Evolutionary conservation across 148 eudicot genomes (phyloP).

Genomic region (Selenicereus undatus): DNA sequence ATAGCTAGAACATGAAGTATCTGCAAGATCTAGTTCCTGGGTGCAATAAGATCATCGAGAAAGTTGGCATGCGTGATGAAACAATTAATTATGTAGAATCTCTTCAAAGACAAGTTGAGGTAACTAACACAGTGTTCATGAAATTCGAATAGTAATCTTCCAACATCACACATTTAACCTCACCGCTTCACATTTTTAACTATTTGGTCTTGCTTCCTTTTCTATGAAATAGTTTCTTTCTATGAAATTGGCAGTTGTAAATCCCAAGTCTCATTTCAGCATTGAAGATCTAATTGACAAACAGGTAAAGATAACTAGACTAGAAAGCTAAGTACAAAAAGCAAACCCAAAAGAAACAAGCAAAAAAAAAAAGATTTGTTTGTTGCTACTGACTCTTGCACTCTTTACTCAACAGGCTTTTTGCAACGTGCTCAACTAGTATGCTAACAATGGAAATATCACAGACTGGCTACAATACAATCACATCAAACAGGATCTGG

Average conservation of each 20-base stretch:
- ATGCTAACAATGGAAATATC: conserved; percentile 47
- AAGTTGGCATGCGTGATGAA: conserved; percentile 76
- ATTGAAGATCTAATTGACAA: conserved; percentile 57
- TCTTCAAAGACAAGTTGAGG: conserved; percentile 98
- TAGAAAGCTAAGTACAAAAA: conserved; percentile 1
- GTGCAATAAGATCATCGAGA: conserved; percentile 89
- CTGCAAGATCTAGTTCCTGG: conserved; percentile 95
- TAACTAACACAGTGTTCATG: conserved; percentile 25
- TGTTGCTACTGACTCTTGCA: not conserved
- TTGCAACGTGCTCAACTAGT: conserved; percentile 50
- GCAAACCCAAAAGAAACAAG: not conserved
- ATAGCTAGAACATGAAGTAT: conserved; percentile 36
- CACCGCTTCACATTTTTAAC: not conserved
- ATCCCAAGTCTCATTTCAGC: conserved; percentile 70
- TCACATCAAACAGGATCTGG: conserved; percentile 42
- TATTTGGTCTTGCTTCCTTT: conserved; percentile 8
- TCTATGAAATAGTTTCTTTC: conserved; percentile 67
- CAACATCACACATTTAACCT: not conserved
- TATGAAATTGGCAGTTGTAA: conserved; percentile 81
- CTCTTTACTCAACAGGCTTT: conserved; percentile 40
- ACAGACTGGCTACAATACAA: conserved; percentile 50
- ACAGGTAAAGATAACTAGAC: conserved; percentile 47
- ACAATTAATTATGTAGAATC: conserved; percentile 94
- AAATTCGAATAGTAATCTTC: not conserved
- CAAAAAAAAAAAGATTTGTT: not conserved